phyloP scores from a whole-genome alignment of 768 basidiomycete genomes.

The Pleurotus djamor region DNA sequence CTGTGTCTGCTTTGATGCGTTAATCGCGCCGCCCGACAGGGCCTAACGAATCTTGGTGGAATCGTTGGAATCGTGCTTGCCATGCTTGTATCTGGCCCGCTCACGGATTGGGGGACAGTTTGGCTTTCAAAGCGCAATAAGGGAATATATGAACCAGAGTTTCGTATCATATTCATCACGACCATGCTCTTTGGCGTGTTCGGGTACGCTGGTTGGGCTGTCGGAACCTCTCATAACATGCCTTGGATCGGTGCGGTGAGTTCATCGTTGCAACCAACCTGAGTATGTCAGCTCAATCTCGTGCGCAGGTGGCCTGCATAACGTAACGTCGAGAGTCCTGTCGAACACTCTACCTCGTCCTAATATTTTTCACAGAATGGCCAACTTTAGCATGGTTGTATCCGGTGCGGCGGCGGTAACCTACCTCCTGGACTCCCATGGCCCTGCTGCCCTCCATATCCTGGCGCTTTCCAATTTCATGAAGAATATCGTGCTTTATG shows the following conservation, averaged over 20 bases:
- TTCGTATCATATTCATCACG: conserved; percentile 36
- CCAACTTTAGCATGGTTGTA: conserved; percentile 42
- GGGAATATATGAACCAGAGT: conserved; percentile 47
- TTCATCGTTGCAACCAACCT: conserved; percentile 10
- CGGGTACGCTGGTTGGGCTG: conserved; percentile 45
- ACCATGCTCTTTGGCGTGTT: conserved; percentile 41
- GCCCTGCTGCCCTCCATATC: conserved; percentile 34
- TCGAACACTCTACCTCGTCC: neutral
- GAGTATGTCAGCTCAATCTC: neutral
- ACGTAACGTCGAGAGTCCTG: neutral
- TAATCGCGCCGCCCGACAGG: conserved; percentile 12
- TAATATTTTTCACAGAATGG: conserved; percentile 23
- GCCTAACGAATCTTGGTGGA: conserved; percentile 39
- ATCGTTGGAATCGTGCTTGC: conserved; percentile 39
- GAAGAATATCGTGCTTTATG: conserved; percentile 45
- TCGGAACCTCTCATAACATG: conserved; percentile 37
- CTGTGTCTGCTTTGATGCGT: neutral
- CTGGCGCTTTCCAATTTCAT: conserved; percentile 39
- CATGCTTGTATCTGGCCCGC: conserved; percentile 30
- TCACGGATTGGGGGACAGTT: conserved; percentile 39
- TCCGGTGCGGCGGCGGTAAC: conserved; percentile 38
- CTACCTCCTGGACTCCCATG: conserved; percentile 45
- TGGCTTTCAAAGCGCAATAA: conserved; percentile 41
- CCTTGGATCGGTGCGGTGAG: conserved; percentile 44
- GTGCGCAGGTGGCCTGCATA: conserved; percentile 4